phyloP scores from a whole-genome alignment of 208 protist species.

The Spironucleus salmonicida region DNA sequence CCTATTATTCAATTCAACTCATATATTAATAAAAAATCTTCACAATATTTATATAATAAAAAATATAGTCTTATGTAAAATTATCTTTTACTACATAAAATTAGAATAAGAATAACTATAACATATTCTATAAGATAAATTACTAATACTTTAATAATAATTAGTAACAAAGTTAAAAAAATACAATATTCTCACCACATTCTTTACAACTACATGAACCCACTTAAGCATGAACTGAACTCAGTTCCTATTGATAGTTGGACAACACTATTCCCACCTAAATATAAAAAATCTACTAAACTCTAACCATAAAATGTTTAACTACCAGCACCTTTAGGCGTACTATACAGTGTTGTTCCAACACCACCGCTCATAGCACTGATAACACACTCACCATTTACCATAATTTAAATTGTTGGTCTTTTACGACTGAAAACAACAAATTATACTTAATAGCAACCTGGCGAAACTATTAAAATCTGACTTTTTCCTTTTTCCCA shows the following conservation, averaged over 20 bases:
- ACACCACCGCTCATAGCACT: constrained; percentile 12
- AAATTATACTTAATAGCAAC: constrained; percentile 21
- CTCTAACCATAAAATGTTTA: neutral
- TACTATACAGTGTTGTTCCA: neutral
- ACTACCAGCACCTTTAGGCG: neutral
- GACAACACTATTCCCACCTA: neutral
- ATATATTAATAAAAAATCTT: too few species aligned
- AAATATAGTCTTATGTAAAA: too few species aligned
- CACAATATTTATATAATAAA: too few species aligned
- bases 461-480: neutral
- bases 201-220: constrained; percentile 14
- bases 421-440: neutral
- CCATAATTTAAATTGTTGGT: constrained; percentile 5
- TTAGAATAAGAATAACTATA: too few species aligned
- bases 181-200: neutral
- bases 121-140: too few species aligned
- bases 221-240: constrained; percentile 2
- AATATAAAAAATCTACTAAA: constrained; percentile 5
- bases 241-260: neutral
- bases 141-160: too few species aligned
- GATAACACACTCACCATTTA: neutral
- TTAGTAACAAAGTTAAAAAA: too few species aligned
- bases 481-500: neutral
- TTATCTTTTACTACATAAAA: too few species aligned
- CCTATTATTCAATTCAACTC: too few species aligned